Conservation (phyloP, 2,329 filamentous ascomycete genomes). For the Colletotrichum somersetense region DNA sequence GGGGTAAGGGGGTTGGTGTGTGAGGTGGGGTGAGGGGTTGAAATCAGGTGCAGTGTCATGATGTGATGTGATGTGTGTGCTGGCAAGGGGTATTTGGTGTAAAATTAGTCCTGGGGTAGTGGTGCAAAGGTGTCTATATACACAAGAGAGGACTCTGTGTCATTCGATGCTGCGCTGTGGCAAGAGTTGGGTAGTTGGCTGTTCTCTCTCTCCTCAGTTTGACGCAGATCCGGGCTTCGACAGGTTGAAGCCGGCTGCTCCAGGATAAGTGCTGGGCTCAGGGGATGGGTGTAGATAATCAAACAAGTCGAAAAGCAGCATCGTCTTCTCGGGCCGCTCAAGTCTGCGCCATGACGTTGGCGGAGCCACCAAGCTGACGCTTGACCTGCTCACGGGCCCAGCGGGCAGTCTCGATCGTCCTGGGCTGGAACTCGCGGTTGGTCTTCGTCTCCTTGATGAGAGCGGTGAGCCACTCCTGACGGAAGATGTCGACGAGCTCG, state of each 20-base stretch:
- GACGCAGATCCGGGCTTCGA: slow-evolving; percentile 39
- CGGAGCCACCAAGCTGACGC: slow-evolving; percentile 77
- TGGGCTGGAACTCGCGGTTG: slow-evolving; percentile 86
- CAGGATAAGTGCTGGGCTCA: slow-evolving; percentile 35
- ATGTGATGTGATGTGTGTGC: slow-evolving; percentile 36
- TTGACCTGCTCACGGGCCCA: slow-evolving; percentile 99
- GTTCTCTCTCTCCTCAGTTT: slow-evolving; percentile 40
- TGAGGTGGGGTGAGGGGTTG: not conserved
- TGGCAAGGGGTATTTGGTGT: slow-evolving; percentile 41
- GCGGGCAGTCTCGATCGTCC: slow-evolving; percentile 93
- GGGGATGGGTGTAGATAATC: slow-evolving; percentile 33
- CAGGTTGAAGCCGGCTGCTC: slow-evolving; percentile 39
- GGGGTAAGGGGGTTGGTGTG: slow-evolving; percentile 5
- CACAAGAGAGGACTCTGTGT: slow-evolving; percentile 40
- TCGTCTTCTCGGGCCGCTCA: slow-evolving; percentile 45
- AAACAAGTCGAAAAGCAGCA: slow-evolving; percentile 36
- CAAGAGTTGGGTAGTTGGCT: slow-evolving; percentile 35
- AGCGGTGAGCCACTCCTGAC: slow-evolving; percentile 87
- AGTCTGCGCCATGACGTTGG: slow-evolving; percentile 65
- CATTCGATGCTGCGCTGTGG: slow-evolving; percentile 41
- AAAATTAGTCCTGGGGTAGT: slow-evolving; percentile 40
- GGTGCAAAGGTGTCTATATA: slow-evolving; percentile 43
- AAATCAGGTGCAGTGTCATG: slow-evolving; percentile 36
- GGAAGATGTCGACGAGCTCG: slow-evolving; percentile 86
- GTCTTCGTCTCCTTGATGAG: slow-evolving; percentile 93